These are phyloP conservation scores for Paracamarosporium sp. DNA, from an alignment of 2,329 filamentous ascomycete species.

Conservation along the genomic window DNA sequence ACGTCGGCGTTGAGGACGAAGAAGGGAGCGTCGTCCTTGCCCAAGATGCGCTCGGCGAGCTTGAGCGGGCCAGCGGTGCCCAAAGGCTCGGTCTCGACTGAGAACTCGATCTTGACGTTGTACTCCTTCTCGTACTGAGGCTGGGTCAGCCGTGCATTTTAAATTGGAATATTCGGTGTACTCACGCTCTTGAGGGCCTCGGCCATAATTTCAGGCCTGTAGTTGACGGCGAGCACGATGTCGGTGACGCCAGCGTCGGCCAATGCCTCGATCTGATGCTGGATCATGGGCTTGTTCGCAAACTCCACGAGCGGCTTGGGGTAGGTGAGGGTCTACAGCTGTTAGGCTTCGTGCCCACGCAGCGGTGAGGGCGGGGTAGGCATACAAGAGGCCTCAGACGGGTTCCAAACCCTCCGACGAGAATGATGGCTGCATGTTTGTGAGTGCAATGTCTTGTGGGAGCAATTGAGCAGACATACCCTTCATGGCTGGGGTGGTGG, in stretches of 20 bases:
- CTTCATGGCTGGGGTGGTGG: constrained; percentile 48
- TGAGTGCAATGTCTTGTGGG: constrained; percentile 7
- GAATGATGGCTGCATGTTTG: constrained; percentile 78
- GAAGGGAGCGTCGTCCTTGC: constrained; percentile 92
- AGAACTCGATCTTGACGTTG: constrained; percentile 96
- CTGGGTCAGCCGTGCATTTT: constrained; percentile 17
- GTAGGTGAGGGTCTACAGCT: constrained; percentile 83
- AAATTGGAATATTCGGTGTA: constrained; percentile 11
- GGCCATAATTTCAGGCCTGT: constrained; percentile 97
- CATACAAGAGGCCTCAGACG: constrained; percentile 91
- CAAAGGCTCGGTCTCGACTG: constrained; percentile 92
- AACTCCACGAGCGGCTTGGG: constrained; percentile 98
- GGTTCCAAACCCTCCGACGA: constrained; percentile 98
- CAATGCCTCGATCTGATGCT: constrained; percentile 95
- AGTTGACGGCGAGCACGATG: constrained; percentile 98
- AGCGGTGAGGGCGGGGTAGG: constrained; percentile 21
- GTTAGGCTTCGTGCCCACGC: constrained; percentile 27
- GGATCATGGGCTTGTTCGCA: constrained; percentile 98
- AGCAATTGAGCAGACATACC: constrained; percentile 33
- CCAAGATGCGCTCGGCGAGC: constrained; percentile 88
- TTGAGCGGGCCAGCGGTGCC: constrained; percentile 96
- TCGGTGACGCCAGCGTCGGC: constrained; percentile 94
- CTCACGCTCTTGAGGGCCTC: constrained; percentile 85
- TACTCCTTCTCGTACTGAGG: constrained; percentile 83
- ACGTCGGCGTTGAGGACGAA: constrained; percentile 99